phyloP scores from a whole-genome alignment of 192 early-diverging fungal genomes.

The Podila clonocystis region DNA sequence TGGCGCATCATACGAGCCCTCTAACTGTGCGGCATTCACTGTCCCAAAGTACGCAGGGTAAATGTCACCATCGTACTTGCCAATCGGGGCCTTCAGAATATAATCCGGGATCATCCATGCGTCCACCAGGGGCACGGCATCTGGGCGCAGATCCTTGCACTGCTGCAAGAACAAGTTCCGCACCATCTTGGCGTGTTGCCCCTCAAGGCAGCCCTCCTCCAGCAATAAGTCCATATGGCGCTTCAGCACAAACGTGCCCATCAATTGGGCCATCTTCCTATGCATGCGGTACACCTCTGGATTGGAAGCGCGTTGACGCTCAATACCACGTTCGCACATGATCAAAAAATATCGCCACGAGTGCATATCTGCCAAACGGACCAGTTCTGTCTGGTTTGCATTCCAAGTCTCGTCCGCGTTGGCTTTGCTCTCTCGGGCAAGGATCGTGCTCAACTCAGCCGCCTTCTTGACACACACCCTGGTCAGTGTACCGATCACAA shows the following conservation, averaged over 20 bases:
- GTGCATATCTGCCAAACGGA: constrained; percentile 43
- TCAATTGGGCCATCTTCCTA: constrained; percentile 47
- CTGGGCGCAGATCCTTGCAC: constrained; percentile 55
- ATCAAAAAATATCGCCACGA: constrained; percentile 34
- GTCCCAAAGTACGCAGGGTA: constrained; percentile 52
- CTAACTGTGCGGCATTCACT: constrained; percentile 28
- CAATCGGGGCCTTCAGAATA: constrained; percentile 66
- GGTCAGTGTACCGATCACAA: constrained; percentile 24
- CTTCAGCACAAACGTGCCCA: constrained; percentile 50
- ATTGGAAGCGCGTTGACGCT: neutral
- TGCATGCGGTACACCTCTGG: constrained; percentile 42
- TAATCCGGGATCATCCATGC: constrained; percentile 63
- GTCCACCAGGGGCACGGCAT: constrained; percentile 62
- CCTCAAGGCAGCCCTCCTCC: constrained; percentile 56
- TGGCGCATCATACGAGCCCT: constrained; percentile 22
- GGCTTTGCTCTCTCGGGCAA: constrained; percentile 12
- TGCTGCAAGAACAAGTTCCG: constrained; percentile 37
- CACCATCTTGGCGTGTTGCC: constrained; percentile 52
- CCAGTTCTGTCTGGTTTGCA: constrained; percentile 35
- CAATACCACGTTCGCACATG: constrained; percentile 23
- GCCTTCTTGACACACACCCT: constrained; percentile 36
- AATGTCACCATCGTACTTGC: constrained; percentile 63
- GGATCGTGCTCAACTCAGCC: neutral
- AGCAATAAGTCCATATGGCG: constrained; percentile 50
- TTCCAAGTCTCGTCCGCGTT: constrained; percentile 34